Percentiles rank a stretch among this genome's conserved stretches.
phyloP scores from a whole-genome alignment of 805 yeast genomes.

The Candida jianshihensis region DNA sequence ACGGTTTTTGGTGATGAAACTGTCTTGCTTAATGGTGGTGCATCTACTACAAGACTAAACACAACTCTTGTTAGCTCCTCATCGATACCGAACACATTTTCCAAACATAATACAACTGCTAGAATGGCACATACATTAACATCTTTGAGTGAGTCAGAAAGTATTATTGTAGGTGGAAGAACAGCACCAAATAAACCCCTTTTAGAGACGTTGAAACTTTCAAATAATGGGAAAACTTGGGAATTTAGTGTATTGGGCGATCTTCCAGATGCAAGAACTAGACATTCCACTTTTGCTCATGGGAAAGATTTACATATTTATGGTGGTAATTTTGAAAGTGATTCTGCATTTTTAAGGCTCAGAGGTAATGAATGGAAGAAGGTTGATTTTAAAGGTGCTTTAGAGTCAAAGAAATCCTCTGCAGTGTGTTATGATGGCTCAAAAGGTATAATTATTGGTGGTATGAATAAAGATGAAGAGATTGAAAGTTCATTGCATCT shows the following conservation, averaged over 20 bases:
- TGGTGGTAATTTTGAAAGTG: conserved; percentile 38
- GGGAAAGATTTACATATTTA: conserved; percentile 33
- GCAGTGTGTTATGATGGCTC: conserved; percentile 27
- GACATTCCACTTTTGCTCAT: conserved; percentile 39
- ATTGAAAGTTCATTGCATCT: conserved; percentile 26
- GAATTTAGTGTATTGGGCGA: conserved; percentile 35
- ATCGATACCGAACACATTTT: conserved; percentile 7
- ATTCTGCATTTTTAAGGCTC: conserved; percentile 17
- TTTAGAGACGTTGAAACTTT: conserved; percentile 36
- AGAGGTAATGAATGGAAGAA: conserved; percentile 6
- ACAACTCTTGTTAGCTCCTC: conserved; percentile 3
- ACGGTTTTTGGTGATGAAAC: conserved; percentile 4
- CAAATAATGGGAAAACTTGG: conserved; percentile 6
- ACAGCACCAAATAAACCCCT: conserved; percentile 45
- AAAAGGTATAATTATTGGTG: conserved; percentile 44
- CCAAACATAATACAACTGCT: conserved; percentile 23
- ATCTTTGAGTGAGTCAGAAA: conserved; percentile 18
- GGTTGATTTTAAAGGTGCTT: conserved; percentile 1
- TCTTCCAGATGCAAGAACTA: conserved; percentile 40
- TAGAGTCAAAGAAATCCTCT: conserved; percentile 27
- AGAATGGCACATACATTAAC: conserved; percentile 57
- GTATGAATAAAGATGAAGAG: conserved; percentile 23
- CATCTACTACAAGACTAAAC: conserved; percentile 23
- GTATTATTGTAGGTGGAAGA: conserved; percentile 61
- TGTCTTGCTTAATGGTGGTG: conserved; percentile 31